These are phyloP conservation scores for Dioscorea dumetorum DNA, from an alignment of 106 monocot species.

Conservation along the genomic window DNA sequence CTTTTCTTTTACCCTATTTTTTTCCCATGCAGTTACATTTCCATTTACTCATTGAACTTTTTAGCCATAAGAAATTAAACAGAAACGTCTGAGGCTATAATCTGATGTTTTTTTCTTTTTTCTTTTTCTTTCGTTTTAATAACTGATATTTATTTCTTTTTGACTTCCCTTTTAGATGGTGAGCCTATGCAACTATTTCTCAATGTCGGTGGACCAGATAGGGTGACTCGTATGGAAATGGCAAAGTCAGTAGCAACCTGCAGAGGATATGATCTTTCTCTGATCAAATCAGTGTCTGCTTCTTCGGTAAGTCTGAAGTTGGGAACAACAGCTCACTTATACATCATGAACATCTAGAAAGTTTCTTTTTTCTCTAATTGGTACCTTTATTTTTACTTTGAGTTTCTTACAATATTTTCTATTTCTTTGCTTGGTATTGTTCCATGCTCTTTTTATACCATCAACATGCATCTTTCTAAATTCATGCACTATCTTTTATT, in stretches of 20 bases:
- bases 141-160: background rate
- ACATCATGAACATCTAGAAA: background rate
- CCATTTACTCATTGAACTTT: background rate
- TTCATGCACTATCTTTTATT: background rate
- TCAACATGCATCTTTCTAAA: too few relatives aligned
- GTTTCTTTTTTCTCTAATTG: background rate
- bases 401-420: background rate
- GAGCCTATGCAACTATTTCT: constrained; percentile 59
- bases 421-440: background rate
- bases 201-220: constrained; percentile 80
- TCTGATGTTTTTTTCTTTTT: too few relatives aligned
- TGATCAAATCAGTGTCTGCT: constrained; percentile 83
- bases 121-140: background rate
- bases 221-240: constrained; percentile 77
- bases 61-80: background rate
- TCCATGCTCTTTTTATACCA: too few relatives aligned
- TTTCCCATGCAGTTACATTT: background rate
- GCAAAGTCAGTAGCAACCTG: constrained; percentile 66
- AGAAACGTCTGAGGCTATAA: background rate
- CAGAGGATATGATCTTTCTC: constrained; percentile 44
- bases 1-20: too few relatives aligned
- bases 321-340: background rate
- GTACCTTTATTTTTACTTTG: background rate
- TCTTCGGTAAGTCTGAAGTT: constrained; percentile 38
- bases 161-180: constrained; percentile 33